Conservation (phyloP, 352 stramenopile species). For the Elongisporangium undulatum region DNA sequence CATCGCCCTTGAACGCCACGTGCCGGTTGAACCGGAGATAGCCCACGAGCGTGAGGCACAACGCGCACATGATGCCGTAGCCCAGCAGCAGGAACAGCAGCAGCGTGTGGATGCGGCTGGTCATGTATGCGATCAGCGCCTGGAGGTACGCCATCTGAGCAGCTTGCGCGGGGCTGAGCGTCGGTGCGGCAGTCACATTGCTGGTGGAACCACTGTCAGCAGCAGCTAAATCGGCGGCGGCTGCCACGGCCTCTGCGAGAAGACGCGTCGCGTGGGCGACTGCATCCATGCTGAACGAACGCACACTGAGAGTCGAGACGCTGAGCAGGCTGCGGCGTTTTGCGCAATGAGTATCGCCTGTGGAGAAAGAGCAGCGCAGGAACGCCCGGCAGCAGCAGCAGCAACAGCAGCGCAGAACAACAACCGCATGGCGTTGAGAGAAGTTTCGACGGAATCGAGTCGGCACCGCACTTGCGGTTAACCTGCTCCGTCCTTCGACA, state of each 20-base stretch:
- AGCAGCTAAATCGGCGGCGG: slow-evolving; percentile 1
- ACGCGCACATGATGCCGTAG: slow-evolving; percentile 55
- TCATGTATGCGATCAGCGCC: slow-evolving; percentile 29
- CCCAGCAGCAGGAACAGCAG: slow-evolving; percentile 49
- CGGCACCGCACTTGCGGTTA: not conserved
- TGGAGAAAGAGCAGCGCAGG: not conserved
- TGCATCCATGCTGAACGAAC: not conserved
- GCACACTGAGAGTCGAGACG: not conserved
- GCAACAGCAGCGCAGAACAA: too few species aligned
- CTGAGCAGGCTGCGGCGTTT: not conserved
- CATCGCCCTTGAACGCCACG: slow-evolving; percentile 37
- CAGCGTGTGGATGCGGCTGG: slow-evolving; percentile 36
- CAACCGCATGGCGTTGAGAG: not conserved
- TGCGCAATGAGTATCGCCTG: not conserved
- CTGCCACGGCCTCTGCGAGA: not conserved
- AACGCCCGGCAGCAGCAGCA: not conserved
- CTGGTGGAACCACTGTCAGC: slow-evolving; percentile 1
- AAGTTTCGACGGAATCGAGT: not conserved
- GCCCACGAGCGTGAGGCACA: slow-evolving; percentile 34
- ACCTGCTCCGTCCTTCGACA: not conserved
- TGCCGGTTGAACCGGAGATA: slow-evolving; percentile 48
- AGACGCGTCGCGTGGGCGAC: not conserved
- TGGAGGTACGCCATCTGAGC: slow-evolving; percentile 20
- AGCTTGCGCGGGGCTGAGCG: slow-evolving; percentile 24
- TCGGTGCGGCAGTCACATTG: slow-evolving; percentile 4